Evolutionary conservation across 2,329 filamentous ascomycete species (phyloP).

Genomic region (Fusarium odoratissimum): DNA sequence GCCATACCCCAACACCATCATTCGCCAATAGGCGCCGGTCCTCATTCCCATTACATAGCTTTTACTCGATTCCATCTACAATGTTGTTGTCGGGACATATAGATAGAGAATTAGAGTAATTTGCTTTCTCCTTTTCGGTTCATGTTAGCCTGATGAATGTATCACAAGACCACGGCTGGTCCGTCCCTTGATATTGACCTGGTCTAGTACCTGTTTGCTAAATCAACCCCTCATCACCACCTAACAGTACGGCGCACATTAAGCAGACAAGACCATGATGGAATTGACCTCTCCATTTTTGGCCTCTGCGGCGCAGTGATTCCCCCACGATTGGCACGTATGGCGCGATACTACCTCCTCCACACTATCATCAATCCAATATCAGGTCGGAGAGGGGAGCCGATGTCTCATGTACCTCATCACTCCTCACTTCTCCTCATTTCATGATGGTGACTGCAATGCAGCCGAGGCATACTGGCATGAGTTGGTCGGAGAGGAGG

Average conservation of each 20-base stretch:
- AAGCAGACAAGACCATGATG: neutral
- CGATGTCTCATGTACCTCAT: conserved; percentile 35
- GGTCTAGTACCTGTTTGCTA: conserved; percentile 34
- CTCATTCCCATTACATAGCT: conserved; percentile 46
- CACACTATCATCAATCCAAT: conserved; percentile 16
- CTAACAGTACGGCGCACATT: conserved; percentile 1
- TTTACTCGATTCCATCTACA: conserved; percentile 47
- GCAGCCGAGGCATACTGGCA: conserved; percentile 13
- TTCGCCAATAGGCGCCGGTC: conserved; percentile 43
- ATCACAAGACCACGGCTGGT: conserved; percentile 45
- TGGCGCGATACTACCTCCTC: conserved; percentile 41
- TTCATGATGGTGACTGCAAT: conserved; percentile 17
- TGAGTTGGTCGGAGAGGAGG: neutral
- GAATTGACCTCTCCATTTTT: neutral
- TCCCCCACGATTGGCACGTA: conserved; percentile 43
- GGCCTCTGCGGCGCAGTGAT: conserved; percentile 27
- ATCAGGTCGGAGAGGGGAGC: conserved; percentile 22
- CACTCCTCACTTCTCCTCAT: neutral
- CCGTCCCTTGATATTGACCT: conserved; percentile 34
- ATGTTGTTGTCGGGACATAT: conserved; percentile 7
- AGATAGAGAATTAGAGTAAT: conserved; percentile 12
- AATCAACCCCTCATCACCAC: conserved; percentile 33
- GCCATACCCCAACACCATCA: conserved; percentile 27
- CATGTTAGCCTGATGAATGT: conserved; percentile 27
- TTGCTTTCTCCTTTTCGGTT: conserved; percentile 29